Evolutionary conservation across 768 basidiomycete species (phyloP).

Genomic region (Boletus subcaerulescens): DNA sequence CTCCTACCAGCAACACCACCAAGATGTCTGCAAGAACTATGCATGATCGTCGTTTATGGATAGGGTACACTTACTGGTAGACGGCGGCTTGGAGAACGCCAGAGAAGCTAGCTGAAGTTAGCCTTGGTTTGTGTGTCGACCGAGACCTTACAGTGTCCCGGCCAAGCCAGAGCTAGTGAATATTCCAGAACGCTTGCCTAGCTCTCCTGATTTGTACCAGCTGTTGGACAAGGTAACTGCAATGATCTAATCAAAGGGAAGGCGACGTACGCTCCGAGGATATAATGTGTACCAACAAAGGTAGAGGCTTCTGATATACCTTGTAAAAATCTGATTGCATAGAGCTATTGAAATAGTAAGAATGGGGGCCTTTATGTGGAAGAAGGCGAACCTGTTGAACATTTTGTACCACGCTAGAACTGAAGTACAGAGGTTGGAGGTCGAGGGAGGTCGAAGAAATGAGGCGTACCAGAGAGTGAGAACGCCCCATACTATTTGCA

Average conservation of each 20-base stretch:
- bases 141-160: constrained; percentile 52
- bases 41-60: not conserved
- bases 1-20: constrained; percentile 51
- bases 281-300: constrained; percentile 71
- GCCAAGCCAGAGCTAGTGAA: constrained; percentile 63
- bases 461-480: constrained; percentile 55
- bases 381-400: constrained; percentile 48
- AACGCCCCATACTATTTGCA: constrained; percentile 65
- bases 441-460: not conserved
- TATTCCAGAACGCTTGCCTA: constrained; percentile 69
- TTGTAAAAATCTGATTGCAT: constrained; percentile 70
- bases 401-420: constrained; percentile 53
- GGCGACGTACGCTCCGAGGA: constrained; percentile 62
- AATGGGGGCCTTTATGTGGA: not conserved
- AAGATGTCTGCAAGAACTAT: constrained; percentile 38
- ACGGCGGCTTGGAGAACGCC: constrained; percentile 64
- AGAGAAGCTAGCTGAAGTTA: constrained; percentile 46
- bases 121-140: not conserved
- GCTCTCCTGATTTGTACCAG: constrained; percentile 70
- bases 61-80: constrained; percentile 43
- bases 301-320: constrained; percentile 73
- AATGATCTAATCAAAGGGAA: not conserved
- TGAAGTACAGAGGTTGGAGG: constrained; percentile 20
- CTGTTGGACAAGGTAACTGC: constrained; percentile 28
- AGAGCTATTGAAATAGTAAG: constrained; percentile 41